A percentile compares a stretch with the other conserved stretches of the same genome.
Evolutionary conservation across 208 protist genomes (phyloP).

Genomic region (Leishmania tropica): DNA sequence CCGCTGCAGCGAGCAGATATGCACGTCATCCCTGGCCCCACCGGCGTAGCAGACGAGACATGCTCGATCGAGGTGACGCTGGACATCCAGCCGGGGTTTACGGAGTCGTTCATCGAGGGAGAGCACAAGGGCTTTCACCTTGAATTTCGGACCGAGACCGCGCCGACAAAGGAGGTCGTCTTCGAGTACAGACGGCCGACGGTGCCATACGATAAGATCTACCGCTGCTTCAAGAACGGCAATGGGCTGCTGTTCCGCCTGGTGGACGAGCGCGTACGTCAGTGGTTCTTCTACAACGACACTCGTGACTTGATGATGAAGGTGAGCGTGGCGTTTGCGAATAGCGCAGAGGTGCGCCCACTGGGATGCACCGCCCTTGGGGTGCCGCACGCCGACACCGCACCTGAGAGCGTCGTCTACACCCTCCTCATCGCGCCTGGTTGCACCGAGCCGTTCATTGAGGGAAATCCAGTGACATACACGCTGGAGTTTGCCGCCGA

Average conservation of each 20-base stretch:
- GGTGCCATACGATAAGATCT: slow-evolving; percentile 69
- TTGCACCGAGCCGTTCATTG: slow-evolving; percentile 58
- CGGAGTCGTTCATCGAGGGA: slow-evolving; percentile 78
- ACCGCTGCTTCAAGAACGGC: slow-evolving; percentile 77
- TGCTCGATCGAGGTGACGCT: slow-evolving; percentile 60
- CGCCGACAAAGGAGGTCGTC: slow-evolving; percentile 42
- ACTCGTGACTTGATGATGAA: slow-evolving; percentile 54
- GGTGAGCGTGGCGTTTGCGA: slow-evolving; percentile 49
- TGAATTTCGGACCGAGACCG: slow-evolving; percentile 59
- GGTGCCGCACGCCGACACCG: slow-evolving; percentile 18
- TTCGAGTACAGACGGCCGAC: slow-evolving; percentile 63
- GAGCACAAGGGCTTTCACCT: slow-evolving; percentile 55
- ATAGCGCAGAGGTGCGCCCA: slow-evolving; percentile 31
- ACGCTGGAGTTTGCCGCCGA: slow-evolving; percentile 69
- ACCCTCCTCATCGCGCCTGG: slow-evolving; percentile 56
- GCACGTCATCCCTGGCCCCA: slow-evolving; percentile 14
- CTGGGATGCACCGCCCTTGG: slow-evolving; percentile 35
- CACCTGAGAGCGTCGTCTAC: slow-evolving; percentile 28
- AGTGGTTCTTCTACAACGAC: slow-evolving; percentile 75
- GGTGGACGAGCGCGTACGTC: slow-evolving; percentile 37
- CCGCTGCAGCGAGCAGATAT: slow-evolving; percentile 40
- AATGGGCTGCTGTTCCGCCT: slow-evolving; percentile 74
- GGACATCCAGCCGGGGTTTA: slow-evolving; percentile 73
- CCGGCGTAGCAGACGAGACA: slow-evolving; percentile 19
- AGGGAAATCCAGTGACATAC: slow-evolving; percentile 54